Conservation (phyloP, 2,329 filamentous ascomycete genomes). For the Diplodia seriata region DNA sequence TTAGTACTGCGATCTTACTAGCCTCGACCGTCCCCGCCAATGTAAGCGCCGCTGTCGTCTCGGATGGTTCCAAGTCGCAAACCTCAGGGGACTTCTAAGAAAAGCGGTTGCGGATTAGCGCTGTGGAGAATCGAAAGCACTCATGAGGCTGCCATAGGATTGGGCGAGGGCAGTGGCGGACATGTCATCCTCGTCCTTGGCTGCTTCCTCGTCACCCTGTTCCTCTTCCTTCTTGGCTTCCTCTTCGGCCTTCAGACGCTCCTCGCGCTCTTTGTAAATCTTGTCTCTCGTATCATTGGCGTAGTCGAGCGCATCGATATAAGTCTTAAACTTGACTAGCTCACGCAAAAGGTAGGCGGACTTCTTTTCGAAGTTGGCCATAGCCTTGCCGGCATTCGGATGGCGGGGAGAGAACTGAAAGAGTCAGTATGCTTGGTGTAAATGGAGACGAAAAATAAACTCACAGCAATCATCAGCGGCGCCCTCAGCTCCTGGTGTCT, state of each 20-base stretch:
- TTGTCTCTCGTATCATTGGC: slow-evolving; percentile 74
- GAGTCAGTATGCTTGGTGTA: neutral
- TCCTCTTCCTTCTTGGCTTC: slow-evolving; percentile 15
- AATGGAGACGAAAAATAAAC: slow-evolving; percentile 36
- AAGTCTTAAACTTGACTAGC: slow-evolving; percentile 96
- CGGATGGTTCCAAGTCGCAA: slow-evolving; percentile 26
- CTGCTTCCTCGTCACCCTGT: neutral
- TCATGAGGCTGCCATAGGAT: slow-evolving; percentile 11
- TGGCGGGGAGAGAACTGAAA: slow-evolving; percentile 79
- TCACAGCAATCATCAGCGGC: slow-evolving; percentile 81
- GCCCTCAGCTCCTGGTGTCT: slow-evolving; percentile 86
- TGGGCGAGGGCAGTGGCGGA: slow-evolving; percentile 9
- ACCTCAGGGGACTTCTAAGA: slow-evolving; percentile 15
- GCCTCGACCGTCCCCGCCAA: slow-evolving; percentile 13
- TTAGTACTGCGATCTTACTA: neutral
- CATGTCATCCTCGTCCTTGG: slow-evolving; percentile 24
- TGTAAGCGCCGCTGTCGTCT: slow-evolving; percentile 18
- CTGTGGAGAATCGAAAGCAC: slow-evolving; percentile 19
- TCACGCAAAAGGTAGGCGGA: slow-evolving; percentile 88
- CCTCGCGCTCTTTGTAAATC: slow-evolving; percentile 62
- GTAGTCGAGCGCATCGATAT: slow-evolving; percentile 81
- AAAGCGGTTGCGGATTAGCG: neutral
- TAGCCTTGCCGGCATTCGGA: slow-evolving; percentile 79
- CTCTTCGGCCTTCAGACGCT: slow-evolving; percentile 24
- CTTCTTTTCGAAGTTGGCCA: slow-evolving; percentile 98